phyloP scores from a whole-genome alignment of 2,329 filamentous ascomycete genomes.

The Xylaria sp. region DNA sequence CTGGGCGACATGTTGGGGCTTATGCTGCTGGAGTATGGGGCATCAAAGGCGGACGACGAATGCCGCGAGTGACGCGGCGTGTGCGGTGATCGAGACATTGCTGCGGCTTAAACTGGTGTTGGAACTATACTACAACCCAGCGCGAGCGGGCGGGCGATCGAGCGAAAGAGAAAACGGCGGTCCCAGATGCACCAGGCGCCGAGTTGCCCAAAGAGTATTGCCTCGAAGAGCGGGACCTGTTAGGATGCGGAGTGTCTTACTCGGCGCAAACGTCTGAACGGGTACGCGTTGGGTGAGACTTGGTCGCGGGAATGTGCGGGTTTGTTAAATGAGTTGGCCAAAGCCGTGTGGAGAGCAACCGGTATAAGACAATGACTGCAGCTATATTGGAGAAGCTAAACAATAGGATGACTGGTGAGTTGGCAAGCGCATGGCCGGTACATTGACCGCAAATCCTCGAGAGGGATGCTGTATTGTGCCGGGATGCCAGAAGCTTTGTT shows the following conservation, averaged over 20 bases:
- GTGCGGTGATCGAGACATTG: constrained; percentile 61
- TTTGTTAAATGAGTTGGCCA: constrained; percentile 6
- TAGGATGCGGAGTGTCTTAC: constrained; percentile 17
- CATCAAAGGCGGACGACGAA: constrained; percentile 65
- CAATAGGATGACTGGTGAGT: constrained; percentile 24
- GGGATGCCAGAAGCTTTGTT: background rate
- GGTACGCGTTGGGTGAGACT: constrained; percentile 14
- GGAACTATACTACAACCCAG: constrained; percentile 2
- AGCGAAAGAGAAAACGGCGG: background rate
- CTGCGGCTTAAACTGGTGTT: constrained; percentile 9
- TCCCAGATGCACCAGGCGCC: constrained; percentile 20
- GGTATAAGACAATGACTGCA: constrained; percentile 43
- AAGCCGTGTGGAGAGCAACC: constrained; percentile 22
- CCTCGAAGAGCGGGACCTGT: background rate
- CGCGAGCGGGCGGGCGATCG: constrained; percentile 2
- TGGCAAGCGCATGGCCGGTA: constrained; percentile 31
- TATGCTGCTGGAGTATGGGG: constrained; percentile 48
- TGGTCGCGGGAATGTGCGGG: constrained; percentile 19
- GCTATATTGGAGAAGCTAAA: constrained; percentile 37
- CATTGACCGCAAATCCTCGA: constrained; percentile 7
- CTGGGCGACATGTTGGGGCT: constrained; percentile 59
- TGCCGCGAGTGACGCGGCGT: constrained; percentile 71
- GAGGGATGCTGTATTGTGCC: background rate
- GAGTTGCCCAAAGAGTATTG: background rate
- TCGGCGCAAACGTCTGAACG: constrained; percentile 19